A percentile compares a stretch with the other conserved stretches of the same genome.
phyloP scores from a whole-genome alignment of 2,329 filamentous ascomycete genomes.

The Trichoderma afroharzianum region DNA sequence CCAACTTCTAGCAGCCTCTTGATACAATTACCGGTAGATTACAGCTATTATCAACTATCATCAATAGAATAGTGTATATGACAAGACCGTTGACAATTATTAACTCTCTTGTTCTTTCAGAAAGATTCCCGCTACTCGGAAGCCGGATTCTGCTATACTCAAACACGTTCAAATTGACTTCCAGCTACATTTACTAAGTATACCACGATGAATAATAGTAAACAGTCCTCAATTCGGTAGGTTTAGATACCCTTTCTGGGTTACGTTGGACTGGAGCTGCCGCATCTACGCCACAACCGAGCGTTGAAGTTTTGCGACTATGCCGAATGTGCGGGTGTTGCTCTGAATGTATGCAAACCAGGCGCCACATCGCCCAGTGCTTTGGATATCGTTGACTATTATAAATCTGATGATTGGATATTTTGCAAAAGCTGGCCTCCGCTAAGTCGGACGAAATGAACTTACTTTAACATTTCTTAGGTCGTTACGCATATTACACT shows the following conservation, averaged over 20 bases:
- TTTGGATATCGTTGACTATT: neutral
- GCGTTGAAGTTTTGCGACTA: neutral
- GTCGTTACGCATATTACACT: neutral
- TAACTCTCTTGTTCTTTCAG: neutral
- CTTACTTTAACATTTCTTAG: neutral
- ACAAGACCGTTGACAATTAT: neutral
- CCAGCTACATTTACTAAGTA: neutral
- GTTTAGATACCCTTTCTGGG: neutral
- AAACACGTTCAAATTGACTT: neutral
- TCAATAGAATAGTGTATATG: neutral
- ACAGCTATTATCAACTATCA: neutral
- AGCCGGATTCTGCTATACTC: neutral
- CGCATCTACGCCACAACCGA: neutral
- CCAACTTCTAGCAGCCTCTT: neutral
- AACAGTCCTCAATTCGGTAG: neutral
- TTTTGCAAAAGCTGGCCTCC: neutral
- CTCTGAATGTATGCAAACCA: neutral
- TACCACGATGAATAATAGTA: neutral
- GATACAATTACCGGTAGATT: neutral
- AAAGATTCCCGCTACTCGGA: neutral
- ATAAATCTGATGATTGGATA: neutral
- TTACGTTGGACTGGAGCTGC: neutral
- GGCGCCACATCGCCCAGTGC: neutral
- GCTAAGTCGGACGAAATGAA: neutral
- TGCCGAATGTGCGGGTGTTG: neutral